Percentiles rank a stretch among this genome's conserved stretches.
Conservation (phyloP, 1,284 basidiomycete species). For the Trichosporon asahii region DNA sequence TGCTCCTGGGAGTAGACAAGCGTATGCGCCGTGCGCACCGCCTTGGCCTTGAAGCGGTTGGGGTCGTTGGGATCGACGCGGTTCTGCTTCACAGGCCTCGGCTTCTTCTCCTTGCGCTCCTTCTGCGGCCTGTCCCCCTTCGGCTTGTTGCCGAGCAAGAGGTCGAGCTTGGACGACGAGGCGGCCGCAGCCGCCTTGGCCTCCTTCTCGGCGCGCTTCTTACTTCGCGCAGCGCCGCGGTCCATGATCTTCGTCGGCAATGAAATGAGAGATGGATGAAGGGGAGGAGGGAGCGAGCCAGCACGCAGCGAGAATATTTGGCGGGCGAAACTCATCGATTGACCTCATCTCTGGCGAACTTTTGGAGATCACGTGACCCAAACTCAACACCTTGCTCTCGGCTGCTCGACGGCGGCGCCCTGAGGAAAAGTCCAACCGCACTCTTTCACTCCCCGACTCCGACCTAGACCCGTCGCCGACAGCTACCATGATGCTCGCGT, state of each 20-base stretch:
- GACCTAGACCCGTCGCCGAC: slow-evolving; percentile 12
- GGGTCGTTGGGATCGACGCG: slow-evolving; percentile 28
- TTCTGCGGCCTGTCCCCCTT: neutral
- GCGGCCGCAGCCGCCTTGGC: slow-evolving; percentile 6
- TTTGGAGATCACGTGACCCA: neutral
- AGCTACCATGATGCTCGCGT: slow-evolving; percentile 35
- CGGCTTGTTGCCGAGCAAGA: slow-evolving; percentile 6
- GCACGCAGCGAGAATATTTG: neutral
- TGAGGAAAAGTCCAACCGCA: slow-evolving; percentile 7
- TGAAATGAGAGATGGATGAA: too few species aligned
- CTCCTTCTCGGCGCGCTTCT: slow-evolving; percentile 27
- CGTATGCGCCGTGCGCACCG: slow-evolving; percentile 39
- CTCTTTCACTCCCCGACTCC: neutral
- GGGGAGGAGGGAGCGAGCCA: neutral
- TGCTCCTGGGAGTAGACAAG: slow-evolving; percentile 35
- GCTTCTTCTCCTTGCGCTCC: slow-evolving; percentile 14
- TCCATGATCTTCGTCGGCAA: slow-evolving; percentile 31
- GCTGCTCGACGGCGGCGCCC: neutral
- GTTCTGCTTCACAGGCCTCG: slow-evolving; percentile 10
- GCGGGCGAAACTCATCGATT: neutral
- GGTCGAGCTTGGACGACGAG: slow-evolving; percentile 6
- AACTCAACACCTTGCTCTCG: neutral
- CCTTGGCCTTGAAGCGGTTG: slow-evolving; percentile 42
- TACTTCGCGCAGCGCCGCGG: slow-evolving; percentile 45
- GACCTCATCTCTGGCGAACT: neutral